Conservation (phyloP, 305 asterid genomes). For the Fraxinus sp. region DNA sequence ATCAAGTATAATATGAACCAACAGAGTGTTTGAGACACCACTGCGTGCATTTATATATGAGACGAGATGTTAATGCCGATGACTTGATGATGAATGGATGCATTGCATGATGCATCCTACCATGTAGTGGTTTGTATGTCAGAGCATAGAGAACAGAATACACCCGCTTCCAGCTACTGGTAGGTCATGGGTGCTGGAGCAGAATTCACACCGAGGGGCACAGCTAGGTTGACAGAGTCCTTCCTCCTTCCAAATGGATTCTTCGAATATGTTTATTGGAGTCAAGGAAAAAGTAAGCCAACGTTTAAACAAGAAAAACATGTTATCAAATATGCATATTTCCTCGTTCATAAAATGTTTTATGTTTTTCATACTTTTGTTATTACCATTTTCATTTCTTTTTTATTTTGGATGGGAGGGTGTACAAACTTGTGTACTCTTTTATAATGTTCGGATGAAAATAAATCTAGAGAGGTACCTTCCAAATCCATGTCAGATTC, state of each 20-base stretch:
- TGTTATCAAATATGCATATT: neutral
- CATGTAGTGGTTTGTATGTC: constrained; percentile 60
- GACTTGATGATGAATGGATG: constrained; percentile 77
- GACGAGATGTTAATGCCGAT: constrained; percentile 63
- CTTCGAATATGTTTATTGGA: constrained; percentile 75
- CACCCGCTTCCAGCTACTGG: constrained; percentile 95
- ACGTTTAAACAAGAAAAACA: constrained; percentile 4
- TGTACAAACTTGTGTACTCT: neutral
- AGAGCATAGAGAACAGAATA: constrained; percentile 72
- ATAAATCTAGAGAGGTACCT: neutral
- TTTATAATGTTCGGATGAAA: neutral
- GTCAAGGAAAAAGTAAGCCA: constrained; percentile 51
- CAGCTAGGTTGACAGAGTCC: constrained; percentile 52
- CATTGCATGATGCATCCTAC: constrained; percentile 92
- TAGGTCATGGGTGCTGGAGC: constrained; percentile 59
- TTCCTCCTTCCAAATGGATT: constrained; percentile 94
- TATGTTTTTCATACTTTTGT: neutral
- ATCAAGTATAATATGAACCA: constrained; percentile 38
- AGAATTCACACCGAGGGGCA: constrained; percentile 55
- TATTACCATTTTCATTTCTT: neutral
- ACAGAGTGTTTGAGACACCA: constrained; percentile 42
- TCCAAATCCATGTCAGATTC: neutral
- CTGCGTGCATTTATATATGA: constrained; percentile 46
- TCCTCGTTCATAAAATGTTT: neutral
- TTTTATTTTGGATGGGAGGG: neutral